Evolutionary conservation across 2,329 filamentous ascomycete genomes (phyloP).

Genomic region (Diaporthe caulivora): DNA sequence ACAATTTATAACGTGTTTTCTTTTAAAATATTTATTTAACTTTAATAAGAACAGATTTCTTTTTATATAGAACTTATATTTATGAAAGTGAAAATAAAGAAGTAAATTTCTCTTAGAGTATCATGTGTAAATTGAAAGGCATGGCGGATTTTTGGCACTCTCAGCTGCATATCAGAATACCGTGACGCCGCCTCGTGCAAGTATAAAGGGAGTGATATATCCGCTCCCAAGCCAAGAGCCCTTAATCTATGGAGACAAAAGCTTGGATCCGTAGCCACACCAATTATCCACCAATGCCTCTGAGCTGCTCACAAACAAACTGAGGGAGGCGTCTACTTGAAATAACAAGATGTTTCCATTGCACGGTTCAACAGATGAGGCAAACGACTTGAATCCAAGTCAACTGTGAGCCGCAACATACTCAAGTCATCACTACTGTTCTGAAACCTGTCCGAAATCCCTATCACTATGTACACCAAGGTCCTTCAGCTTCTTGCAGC

Average conservation of each 20-base stretch:
- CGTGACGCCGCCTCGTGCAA: not conserved
- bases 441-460: not conserved
- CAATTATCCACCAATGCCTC: slow-evolving; percentile 1
- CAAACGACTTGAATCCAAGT: not conserved
- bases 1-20: too few relatives aligned
- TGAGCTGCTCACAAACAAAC: not conserved
- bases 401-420: not conserved
- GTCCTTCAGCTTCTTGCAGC: not conserved
- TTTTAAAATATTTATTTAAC: too few relatives aligned
- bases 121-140: too few relatives aligned
- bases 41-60: too few relatives aligned
- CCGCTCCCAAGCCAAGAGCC: not conserved
- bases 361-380: not conserved
- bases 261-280: not conserved
- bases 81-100: too few relatives aligned
- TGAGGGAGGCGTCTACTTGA: not conserved
- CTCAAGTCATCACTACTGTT: not conserved
- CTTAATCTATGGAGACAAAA: not conserved
- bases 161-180: too few relatives aligned
- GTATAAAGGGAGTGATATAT: not conserved
- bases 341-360: not conserved
- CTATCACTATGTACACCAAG: not conserved
- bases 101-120: too few relatives aligned
- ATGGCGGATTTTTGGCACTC: too few relatives aligned
- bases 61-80: too few relatives aligned